phyloP scores from a whole-genome alignment of 2,329 filamentous ascomycete species.

The Ophiostoma tasmaniense region DNA sequence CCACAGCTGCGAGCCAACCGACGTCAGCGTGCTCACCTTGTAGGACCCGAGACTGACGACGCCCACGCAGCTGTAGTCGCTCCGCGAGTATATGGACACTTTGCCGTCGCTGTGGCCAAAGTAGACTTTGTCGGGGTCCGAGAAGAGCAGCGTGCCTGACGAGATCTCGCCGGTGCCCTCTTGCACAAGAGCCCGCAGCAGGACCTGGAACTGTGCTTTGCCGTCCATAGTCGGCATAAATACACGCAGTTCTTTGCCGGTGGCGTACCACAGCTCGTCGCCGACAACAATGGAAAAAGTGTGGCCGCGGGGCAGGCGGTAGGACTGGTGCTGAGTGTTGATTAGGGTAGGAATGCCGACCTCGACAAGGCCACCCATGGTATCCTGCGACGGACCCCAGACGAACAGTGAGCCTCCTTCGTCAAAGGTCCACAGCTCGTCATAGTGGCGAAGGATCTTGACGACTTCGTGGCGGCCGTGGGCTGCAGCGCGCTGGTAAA shows the following conservation, averaged over 20 bases:
- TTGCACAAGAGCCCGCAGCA: slow-evolving; percentile 60
- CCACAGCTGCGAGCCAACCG: slow-evolving; percentile 79
- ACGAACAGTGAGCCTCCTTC: slow-evolving; percentile 79
- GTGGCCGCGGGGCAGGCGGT: slow-evolving; percentile 70
- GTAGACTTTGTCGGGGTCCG: slow-evolving; percentile 70
- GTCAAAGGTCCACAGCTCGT: slow-evolving; percentile 90
- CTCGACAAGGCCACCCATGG: slow-evolving; percentile 30
- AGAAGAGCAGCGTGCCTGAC: slow-evolving; percentile 66
- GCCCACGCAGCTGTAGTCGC: slow-evolving; percentile 66
- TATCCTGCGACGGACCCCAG: slow-evolving; percentile 69
- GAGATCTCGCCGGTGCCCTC: slow-evolving; percentile 78
- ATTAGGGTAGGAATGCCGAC: slow-evolving; percentile 56
- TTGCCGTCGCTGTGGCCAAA: slow-evolving; percentile 92
- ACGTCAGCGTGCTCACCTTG: slow-evolving; percentile 83
- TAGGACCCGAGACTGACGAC: slow-evolving; percentile 83
- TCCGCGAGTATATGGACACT: slow-evolving; percentile 80
- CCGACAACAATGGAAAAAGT: slow-evolving; percentile 84
- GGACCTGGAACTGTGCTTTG: slow-evolving; percentile 63
- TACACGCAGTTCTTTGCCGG: slow-evolving; percentile 77
- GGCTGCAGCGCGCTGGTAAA: slow-evolving; percentile 58
- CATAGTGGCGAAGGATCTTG: slow-evolving; percentile 76
- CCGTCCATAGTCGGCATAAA: slow-evolving; percentile 66
- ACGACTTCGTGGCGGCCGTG: slow-evolving; percentile 74
- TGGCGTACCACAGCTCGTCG: slow-evolving; percentile 77
- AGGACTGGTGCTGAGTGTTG: slow-evolving; percentile 62